These are phyloP conservation scores for Phaeophleospora eucalypticola DNA, from an alignment of 2,329 filamentous ascomycete species.

Conservation along the genomic window DNA sequence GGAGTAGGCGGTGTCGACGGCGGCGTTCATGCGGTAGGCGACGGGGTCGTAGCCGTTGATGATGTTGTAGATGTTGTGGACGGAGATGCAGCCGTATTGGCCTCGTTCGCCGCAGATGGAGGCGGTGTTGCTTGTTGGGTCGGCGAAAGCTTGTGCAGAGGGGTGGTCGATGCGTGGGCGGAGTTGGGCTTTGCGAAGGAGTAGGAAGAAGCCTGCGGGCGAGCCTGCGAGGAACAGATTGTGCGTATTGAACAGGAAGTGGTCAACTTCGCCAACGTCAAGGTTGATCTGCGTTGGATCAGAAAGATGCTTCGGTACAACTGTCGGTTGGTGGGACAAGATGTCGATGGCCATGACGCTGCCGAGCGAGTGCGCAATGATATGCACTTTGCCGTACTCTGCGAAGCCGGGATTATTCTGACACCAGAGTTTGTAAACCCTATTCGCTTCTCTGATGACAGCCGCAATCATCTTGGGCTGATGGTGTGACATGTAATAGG, in stretches of 20 bases:
- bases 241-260: conserved; percentile 86
- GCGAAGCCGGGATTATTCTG: conserved; percentile 82
- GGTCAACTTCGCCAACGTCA: conserved; percentile 35
- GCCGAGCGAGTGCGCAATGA: conserved; percentile 89
- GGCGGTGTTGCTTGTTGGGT: conserved; percentile 47
- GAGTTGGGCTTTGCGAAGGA: conserved; percentile 70
- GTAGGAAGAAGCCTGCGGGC: conserved; percentile 85
- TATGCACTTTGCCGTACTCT: conserved; percentile 75
- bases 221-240: conserved; percentile 88
- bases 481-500: conserved; percentile 95
- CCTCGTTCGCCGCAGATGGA: conserved; percentile 73
- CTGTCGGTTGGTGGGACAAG: conserved; percentile 80
- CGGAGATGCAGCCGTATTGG: conserved; percentile 81
- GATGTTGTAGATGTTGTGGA: conserved; percentile 96
- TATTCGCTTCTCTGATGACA: conserved; percentile 83
- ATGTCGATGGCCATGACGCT: conserved; percentile 94
- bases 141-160: conserved; percentile 69
- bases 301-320: conserved; percentile 47
- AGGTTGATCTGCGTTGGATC: conserved; percentile 28
- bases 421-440: conserved; percentile 94
- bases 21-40: conserved; percentile 85
- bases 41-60: conserved; percentile 75
- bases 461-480: conserved; percentile 92
- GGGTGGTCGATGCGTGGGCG: conserved; percentile 69
- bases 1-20: conserved; percentile 78